Conservation (phyloP, 2,329 filamentous ascomycete species). For the Beauveria pseudobassiana region DNA sequence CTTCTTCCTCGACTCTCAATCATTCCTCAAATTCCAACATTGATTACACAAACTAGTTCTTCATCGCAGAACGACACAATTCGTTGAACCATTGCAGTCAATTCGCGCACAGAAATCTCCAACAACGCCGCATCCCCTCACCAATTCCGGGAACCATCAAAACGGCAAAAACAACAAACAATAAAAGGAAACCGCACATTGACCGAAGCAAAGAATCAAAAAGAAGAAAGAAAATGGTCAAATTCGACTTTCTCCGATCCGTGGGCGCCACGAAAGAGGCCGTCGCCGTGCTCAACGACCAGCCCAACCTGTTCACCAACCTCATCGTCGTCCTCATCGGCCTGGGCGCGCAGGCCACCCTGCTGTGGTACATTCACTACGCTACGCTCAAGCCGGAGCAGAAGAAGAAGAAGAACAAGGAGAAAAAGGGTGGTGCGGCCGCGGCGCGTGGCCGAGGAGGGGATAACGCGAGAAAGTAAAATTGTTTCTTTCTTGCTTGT, state of each 20-base stretch:
- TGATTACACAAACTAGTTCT: not conserved
- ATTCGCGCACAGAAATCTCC: not conserved
- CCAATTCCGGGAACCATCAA: no score
- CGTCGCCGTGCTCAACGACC: conserved; percentile 53
- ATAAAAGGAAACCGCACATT: not conserved
- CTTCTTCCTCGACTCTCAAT: not conserved
- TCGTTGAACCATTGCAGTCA: not conserved
- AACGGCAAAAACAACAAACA: not conserved
- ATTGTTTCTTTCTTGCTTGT: not conserved
- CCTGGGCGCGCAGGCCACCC: conserved; percentile 36
- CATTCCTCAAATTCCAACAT: not conserved
- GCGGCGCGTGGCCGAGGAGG: conserved; percentile 13
- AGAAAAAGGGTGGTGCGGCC: conserved; percentile 28
- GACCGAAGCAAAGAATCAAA: not conserved
- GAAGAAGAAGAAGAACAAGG: conserved; percentile 36
- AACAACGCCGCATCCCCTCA: not conserved
- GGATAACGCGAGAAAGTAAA: not conserved
- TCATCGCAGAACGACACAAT: not conserved
- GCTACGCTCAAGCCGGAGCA: conserved; percentile 55
- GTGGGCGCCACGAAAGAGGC: conserved; percentile 52
- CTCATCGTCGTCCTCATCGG: conserved; percentile 47
- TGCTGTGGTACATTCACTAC: conserved; percentile 52
- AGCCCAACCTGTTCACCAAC: conserved; percentile 51
- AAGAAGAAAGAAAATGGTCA: conserved; percentile 31
- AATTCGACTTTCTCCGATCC: conserved; percentile 49